Evolutionary conservation across 2,329 filamentous ascomycete genomes (phyloP).

Genomic region (Mariannaea sp.): DNA sequence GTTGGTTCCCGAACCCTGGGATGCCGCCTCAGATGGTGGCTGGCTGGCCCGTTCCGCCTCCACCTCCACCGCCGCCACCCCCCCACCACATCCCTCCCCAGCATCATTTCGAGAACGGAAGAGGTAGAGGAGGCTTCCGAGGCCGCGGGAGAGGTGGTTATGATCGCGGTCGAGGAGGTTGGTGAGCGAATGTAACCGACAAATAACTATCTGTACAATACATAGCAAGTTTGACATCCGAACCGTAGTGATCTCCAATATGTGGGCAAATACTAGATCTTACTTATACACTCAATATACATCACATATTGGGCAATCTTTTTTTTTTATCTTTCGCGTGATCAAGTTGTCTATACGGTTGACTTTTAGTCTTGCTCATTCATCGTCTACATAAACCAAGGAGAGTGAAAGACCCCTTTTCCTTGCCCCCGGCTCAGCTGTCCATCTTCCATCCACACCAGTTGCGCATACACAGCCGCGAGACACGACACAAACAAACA

Average conservation of each 20-base stretch:
- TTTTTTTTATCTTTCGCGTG: slow-evolving; percentile 1
- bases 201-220: slow-evolving; percentile 4
- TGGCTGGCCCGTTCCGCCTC: slow-evolving; percentile 31
- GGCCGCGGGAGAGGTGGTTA: slow-evolving; percentile 41
- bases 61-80: slow-evolving; percentile 32
- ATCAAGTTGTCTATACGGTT: slow-evolving; percentile 34
- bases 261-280: neutral
- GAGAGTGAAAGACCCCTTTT: slow-evolving; percentile 10
- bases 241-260: neutral
- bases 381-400: slow-evolving; percentile 39
- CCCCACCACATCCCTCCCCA: slow-evolving; percentile 28
- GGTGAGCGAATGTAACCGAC: slow-evolving; percentile 1
- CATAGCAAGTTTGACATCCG: slow-evolving; percentile 7
- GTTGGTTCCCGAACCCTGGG: slow-evolving; percentile 39
- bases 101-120: slow-evolving; percentile 30
- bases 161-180: slow-evolving; percentile 40
- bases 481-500: slow-evolving; percentile 3
- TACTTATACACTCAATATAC: slow-evolving; percentile 4
- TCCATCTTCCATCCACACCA: slow-evolving; percentile 8
- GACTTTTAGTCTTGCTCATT: slow-evolving; percentile 40
- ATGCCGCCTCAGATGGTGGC: slow-evolving; percentile 38
- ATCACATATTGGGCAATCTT: neutral
- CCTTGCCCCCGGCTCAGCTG: neutral
- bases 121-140: slow-evolving; percentile 34
- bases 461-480: slow-evolving; percentile 5